Percentiles rank a stretch among this genome's conserved stretches.
phyloP scores from a whole-genome alignment of 2,329 filamentous ascomycete genomes.

The Geosmithia putterillii region DNA sequence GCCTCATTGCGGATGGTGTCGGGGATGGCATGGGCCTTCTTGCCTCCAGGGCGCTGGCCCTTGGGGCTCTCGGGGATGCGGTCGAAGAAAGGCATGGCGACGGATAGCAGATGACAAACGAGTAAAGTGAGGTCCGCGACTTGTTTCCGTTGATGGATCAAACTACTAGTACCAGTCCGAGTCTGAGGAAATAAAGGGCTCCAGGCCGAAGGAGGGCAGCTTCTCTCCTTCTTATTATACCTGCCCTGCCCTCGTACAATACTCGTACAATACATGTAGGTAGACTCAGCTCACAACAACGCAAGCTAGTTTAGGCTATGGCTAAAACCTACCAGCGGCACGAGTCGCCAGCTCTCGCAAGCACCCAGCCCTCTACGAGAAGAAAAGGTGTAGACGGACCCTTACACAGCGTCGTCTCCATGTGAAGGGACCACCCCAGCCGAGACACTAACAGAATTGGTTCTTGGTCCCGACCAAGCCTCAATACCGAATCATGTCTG shows the following conservation, averaged over 20 bases:
- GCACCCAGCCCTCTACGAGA: too few species aligned
- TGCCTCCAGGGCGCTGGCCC: not conserved
- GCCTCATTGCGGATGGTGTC: not conserved
- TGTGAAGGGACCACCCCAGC: not conserved
- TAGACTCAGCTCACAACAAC: not conserved
- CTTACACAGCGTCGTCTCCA: not conserved
- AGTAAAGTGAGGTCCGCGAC: too few species aligned
- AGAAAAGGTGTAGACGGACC: not conserved
- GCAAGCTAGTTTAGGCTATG: not conserved
- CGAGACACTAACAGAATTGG: not conserved
- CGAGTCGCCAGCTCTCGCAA: not conserved
- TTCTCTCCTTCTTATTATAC: not conserved
- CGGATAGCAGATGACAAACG: not conserved
- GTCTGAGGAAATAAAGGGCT: too few species aligned
- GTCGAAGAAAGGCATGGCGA: not conserved
- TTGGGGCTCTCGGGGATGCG: not conserved
- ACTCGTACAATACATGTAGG: not conserved
- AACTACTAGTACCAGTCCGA: too few species aligned
- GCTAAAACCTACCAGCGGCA: not conserved
- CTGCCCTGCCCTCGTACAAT: too few species aligned
- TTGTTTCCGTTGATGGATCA: too few species aligned
- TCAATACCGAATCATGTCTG: not conserved
- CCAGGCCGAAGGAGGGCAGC: too few species aligned
- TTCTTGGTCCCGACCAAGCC: not conserved
- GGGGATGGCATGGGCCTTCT: not conserved